phyloP scores from a whole-genome alignment of 2,329 filamentous ascomycete genomes.

The Hyphodiscus sp. region DNA sequence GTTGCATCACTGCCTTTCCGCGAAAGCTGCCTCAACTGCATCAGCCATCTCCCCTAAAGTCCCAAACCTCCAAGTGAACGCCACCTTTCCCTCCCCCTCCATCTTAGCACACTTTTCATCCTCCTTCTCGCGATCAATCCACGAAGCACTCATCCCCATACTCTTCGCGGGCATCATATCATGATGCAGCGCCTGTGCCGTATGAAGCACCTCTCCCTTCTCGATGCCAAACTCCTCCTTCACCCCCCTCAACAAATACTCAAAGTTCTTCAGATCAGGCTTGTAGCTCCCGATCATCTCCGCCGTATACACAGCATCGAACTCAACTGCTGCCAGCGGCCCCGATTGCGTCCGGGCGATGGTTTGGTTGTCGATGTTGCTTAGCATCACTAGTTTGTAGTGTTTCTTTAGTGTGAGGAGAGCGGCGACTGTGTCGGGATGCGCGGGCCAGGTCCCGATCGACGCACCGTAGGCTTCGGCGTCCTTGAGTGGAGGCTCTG shows the following conservation, averaged over 20 bases:
- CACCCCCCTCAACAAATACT: slow-evolving; percentile 52
- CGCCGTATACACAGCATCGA: slow-evolving; percentile 60
- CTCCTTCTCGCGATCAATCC: slow-evolving; percentile 47
- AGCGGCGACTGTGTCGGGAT: slow-evolving; percentile 40
- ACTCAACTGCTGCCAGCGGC: slow-evolving; percentile 39
- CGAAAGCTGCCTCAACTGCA: slow-evolving; percentile 12
- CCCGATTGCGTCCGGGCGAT: slow-evolving; percentile 40
- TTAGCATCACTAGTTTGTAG: slow-evolving; percentile 46
- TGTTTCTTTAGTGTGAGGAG: slow-evolving; percentile 35
- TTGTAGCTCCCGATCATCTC: slow-evolving; percentile 67
- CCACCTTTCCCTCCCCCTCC: slow-evolving; percentile 32
- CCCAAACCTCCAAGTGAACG: slow-evolving; percentile 50
- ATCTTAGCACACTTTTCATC: slow-evolving; percentile 32
- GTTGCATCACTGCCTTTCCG: not conserved
- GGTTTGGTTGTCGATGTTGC: slow-evolving; percentile 48
- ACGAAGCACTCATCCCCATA: slow-evolving; percentile 50
- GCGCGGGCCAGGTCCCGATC: slow-evolving; percentile 39
- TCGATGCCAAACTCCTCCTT: slow-evolving; percentile 45
- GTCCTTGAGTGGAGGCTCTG: slow-evolving; percentile 16
- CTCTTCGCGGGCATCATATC: slow-evolving; percentile 60
- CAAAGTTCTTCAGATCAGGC: slow-evolving; percentile 58
- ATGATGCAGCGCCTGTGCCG: slow-evolving; percentile 63
- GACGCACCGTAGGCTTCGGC: slow-evolving; percentile 35
- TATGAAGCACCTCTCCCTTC: slow-evolving; percentile 52
- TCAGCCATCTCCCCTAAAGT: slow-evolving; percentile 35